Evolutionary conservation across 148 eudicot species (phyloP), one percentile per base, ranked within the genome.

Genomic region (Camellia granthamiana): DNA sequence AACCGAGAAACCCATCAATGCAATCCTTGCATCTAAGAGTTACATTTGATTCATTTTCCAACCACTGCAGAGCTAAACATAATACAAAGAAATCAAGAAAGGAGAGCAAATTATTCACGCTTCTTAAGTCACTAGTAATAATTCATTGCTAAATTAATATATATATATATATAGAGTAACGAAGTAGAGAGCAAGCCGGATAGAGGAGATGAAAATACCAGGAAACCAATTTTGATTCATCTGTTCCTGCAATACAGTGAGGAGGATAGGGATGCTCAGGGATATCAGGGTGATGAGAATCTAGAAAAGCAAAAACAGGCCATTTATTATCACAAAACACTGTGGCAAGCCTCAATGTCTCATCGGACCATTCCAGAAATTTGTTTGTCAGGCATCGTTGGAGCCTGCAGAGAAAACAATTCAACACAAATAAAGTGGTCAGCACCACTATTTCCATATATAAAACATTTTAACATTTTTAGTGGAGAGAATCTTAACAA

Each of bases 241-340:
- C 89, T 63, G 99, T 85, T 78, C 99, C 99, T 51, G 78, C 79
- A 19, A 95, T 84, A 81, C 99, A 95, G 78, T 95, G 99, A 81
- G 98, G 99, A 83, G 97, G 98, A 89, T 89, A 92, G 14, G 99
- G 99, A 65, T 80, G 99, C 80, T 95, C 98, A 14, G 99, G 99
- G 71, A 90, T 52, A 84, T 91, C 91, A 30, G 99, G 98, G 82
- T 89, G 91, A 87, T 95, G 99, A 81, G 90, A 88, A 84, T 95
- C 99, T 69, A 88, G 83, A 12, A 95, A 87, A 42, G 93, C 99
- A 76, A 89, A 92, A 62, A 95, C 64, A 3, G 99, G 99, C 97
- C 92, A 91, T 59, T 90, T 86, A 70, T 83, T 91, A 15, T 88
- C 86, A 73, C 92, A 90, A 78, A 95, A 95, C 46, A 77, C 81